Evolutionary conservation across 2,329 filamentous ascomycete species (phyloP).

Genomic region (Rachicladosporium sp.): DNA sequence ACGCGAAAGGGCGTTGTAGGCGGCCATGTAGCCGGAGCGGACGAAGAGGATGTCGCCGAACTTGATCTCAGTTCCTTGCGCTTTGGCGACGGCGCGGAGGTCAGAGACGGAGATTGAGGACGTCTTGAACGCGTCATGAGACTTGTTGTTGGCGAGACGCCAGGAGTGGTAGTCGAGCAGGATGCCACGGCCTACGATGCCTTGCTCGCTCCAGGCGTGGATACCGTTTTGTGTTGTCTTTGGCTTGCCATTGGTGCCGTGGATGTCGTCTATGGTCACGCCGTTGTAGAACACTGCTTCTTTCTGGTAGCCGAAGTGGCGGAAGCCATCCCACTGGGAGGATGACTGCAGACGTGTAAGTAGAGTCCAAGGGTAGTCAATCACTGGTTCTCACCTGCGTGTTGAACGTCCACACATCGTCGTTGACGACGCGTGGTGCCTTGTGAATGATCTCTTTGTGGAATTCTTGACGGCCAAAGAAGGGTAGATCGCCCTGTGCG

Average conservation of each 20-base stretch:
- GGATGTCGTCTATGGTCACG: conserved; percentile 29
- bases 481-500: conserved; percentile 39
- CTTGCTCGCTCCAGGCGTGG: conserved; percentile 37
- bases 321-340: conserved; percentile 6
- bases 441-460: conserved; percentile 42
- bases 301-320: conserved; percentile 33
- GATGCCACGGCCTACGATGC: conserved; percentile 45
- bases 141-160: conserved; percentile 28
- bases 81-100: conserved; percentile 31
- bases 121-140: conserved; percentile 25
- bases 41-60: conserved; percentile 43
- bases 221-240: conserved; percentile 33
- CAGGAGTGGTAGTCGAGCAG: conserved; percentile 42
- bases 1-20: conserved; percentile 27
- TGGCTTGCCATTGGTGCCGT: conserved; percentile 21
- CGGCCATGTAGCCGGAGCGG: conserved; percentile 36
- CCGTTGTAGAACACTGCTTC: conserved; percentile 26
- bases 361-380: too few species aligned
- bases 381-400: conserved; percentile 23
- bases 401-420: conserved; percentile 49
- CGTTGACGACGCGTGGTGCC: conserved; percentile 42
- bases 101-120: conserved; percentile 26
- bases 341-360: conserved; percentile 3
- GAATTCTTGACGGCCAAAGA: conserved; percentile 46
- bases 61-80: conserved; percentile 41